Conservation (phyloP, 2,329 filamentous ascomycete species). For the Aspergillus quadrilineatus region DNA sequence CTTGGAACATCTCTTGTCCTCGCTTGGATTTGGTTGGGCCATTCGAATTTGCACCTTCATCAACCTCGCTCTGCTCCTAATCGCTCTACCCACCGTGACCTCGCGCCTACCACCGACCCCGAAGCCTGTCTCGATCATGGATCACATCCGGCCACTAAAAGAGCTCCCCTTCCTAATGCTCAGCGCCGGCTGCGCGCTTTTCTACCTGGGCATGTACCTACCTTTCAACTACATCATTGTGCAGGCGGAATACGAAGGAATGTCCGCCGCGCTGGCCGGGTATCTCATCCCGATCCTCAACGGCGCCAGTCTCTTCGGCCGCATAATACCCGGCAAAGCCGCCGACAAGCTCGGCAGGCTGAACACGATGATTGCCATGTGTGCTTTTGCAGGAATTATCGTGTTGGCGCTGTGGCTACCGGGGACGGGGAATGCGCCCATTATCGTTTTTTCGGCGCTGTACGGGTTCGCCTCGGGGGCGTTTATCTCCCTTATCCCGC, state of each 20-base stretch:
- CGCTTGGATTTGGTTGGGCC: slow-evolving; percentile 54
- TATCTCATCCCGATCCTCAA: slow-evolving; percentile 25
- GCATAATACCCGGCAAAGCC: slow-evolving; percentile 14
- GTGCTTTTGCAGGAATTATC: slow-evolving; percentile 13
- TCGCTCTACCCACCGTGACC: slow-evolving; percentile 53
- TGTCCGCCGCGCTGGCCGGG: slow-evolving; percentile 17
- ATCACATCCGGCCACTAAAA: slow-evolving; percentile 22
- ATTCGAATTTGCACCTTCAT: slow-evolving; percentile 58
- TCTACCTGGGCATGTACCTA: slow-evolving; percentile 32
- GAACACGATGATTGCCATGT: slow-evolving; percentile 19
- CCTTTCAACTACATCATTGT: slow-evolving; percentile 25
- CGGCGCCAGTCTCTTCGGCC: slow-evolving; percentile 22
- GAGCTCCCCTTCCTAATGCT: slow-evolving; percentile 27
- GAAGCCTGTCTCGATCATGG: neutral
- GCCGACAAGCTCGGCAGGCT: slow-evolving; percentile 21
- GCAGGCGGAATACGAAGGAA: slow-evolving; percentile 18
- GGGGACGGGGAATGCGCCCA: slow-evolving; percentile 51
- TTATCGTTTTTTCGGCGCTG: slow-evolving; percentile 61
- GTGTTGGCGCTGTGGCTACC: slow-evolving; percentile 22
- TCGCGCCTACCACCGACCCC: slow-evolving; percentile 40
- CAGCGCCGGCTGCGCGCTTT: slow-evolving; percentile 23
- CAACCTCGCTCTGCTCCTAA: slow-evolving; percentile 55
- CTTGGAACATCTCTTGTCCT: slow-evolving; percentile 51
- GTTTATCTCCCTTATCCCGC: slow-evolving; percentile 60
- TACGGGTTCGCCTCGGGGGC: slow-evolving; percentile 67